Evolutionary conservation across 148 eudicot genomes (phyloP), one percentile per base, ranked within the genome.

Genomic region (Pouteria glomerata): DNA sequence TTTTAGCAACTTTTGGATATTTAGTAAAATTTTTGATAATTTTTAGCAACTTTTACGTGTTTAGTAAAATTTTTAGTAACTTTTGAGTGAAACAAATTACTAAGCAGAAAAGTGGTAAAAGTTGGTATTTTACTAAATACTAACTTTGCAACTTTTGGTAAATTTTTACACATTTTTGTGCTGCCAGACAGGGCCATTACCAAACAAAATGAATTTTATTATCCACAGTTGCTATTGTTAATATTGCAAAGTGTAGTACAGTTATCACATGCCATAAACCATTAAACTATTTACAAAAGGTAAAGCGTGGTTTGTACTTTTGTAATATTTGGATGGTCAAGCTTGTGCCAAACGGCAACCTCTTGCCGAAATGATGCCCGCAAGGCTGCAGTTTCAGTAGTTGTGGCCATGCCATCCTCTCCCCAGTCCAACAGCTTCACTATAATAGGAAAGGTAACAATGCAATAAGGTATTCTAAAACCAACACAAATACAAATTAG

Each of bases 351-450:
- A 51, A 92, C 96, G 64, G 85, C 89, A n/a, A n/a, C n/a, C n/a
- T n/a, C n/a, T n/a, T n/a, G n/a, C n/a, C n/a, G n/a, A n/a, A n/a
- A n/a, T n/a, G 97, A 83, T 55, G 90, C 85, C 52, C 97, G 76
- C 68, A 89, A 68, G 48, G 90, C 73, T 76, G 96, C 90, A 31
- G 90, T 81, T 73, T 92, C 92, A 61, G 87, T 78, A 69, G 81
- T 81, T 41, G 85, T 86, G 29, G 89, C 78, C 85, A 89, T 80
- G 69, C 94, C 97, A 26, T 89, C 96, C 78, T 92, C 96, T 74
- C 97, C 97, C 97, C 97, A 92, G 63, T 92, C 97, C 89, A 92
- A 86, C 59, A 92, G 85, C 80, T 92, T 92, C 74, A 92, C 97
- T 92, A 70, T 62, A 84, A 41, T 11, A 68, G 10, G 42, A 37